Evolutionary conservation across 176 grass and related monocot species (phyloP), one percentile per base, ranked within the genome.

Genomic region (Oryza meridionalis): DNA sequence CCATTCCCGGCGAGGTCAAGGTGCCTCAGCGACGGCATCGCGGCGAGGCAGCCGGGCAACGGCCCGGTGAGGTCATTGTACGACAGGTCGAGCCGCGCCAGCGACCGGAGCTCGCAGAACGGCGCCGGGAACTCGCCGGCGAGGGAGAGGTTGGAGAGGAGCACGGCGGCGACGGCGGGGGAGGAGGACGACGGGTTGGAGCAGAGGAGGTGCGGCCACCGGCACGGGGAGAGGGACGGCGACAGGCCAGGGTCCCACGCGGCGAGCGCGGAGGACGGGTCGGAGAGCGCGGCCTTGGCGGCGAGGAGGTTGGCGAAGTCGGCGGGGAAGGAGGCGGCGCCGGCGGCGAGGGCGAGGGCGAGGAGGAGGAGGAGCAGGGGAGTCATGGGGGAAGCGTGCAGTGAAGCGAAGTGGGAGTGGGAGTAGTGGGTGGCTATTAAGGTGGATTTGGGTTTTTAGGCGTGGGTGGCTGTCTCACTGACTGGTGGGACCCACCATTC

Each of bases 1-100:
- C 46, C 81, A 65, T 95, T 98, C 5, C 19, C 59, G 9, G 85
- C 27, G 66, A 98, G 93, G 63, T 95, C 91, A 64, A 98, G 92
- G 65, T 86, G 74, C 9, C 22, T 2, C 50, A 98, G 59, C 32
- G 85, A 82, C 4, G 83, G 85, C 53, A 95, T 73, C 47, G 78
- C 42, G 26, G 93, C 78, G 27, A 98, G 85, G 7, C 83, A 85
- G 47, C 66, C 10, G 0, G 93, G 96, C 17, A 95, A 77, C 5
- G 80, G 32, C 0, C 96, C 96, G 1, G 77, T 37, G 1, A 98
- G 67, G 4, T 73, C 27, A 71, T 98, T 98, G 44, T 73, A 27
- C 11, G 93, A 95, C 47, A 98, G 83, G 91, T 93, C 93, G 47
- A 98, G 91, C 47, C 76, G 49, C 4, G 21, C 5, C 16, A 98